These are phyloP conservation scores for Vaccinium darrowii DNA, from an alignment of 148 eudicot genomes.

Conservation along the genomic window DNA sequence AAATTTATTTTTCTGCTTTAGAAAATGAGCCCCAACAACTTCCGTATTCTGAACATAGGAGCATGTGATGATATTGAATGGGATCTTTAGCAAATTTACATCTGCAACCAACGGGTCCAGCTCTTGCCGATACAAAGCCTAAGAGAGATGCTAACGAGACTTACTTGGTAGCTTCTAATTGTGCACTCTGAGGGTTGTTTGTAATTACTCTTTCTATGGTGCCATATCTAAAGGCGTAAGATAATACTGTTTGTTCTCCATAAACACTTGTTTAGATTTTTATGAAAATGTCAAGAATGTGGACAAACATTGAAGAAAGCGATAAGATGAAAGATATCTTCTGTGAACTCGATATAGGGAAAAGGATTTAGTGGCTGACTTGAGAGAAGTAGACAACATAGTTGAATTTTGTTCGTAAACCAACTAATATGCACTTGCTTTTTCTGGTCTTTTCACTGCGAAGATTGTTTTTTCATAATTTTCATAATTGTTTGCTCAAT, in stretches of 20 bases:
- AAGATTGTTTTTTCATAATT: not conserved
- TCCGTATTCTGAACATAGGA: not conserved
- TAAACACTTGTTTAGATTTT: too few relatives aligned
- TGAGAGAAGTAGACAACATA: not conserved
- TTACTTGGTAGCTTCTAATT: too few relatives aligned
- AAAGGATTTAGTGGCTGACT: not conserved
- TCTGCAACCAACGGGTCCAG: not conserved
- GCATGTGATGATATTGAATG: not conserved
- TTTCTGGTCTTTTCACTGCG: not conserved
- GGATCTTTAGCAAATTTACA: not conserved
- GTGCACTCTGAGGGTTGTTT: too few relatives aligned
- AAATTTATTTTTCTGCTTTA: constrained; percentile 1
- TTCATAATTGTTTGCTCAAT: not conserved
- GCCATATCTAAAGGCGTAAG: too few relatives aligned
- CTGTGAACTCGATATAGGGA: not conserved
- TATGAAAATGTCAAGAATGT: too few relatives aligned
- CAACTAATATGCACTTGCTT: not conserved
- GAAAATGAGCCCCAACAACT: not conserved
- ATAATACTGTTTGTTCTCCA: too few relatives aligned
- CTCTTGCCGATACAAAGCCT: not conserved
- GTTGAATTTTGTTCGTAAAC: constrained; percentile 3
- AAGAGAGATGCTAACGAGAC: too few relatives aligned
- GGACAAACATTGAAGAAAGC: not conserved
- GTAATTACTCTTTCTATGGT: too few relatives aligned
- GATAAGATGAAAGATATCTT: not conserved